phyloP scores from a whole-genome alignment of 148 eudicot genomes.

The Nepenthes gracilis region DNA sequence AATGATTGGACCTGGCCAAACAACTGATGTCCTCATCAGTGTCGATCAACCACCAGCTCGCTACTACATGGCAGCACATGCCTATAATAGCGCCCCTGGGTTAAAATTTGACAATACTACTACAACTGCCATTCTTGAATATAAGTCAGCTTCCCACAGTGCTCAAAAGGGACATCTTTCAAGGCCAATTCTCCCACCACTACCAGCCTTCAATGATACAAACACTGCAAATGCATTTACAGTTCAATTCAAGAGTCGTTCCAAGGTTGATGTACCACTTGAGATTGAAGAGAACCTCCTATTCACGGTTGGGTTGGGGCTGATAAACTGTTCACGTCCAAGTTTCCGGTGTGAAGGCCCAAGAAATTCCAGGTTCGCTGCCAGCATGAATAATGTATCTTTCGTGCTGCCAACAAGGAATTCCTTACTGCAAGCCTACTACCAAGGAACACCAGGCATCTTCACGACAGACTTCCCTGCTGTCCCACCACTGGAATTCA shows the following conservation, averaged over 20 bases:
- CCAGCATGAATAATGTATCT: conserved; percentile 76
- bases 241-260: conserved; percentile 39
- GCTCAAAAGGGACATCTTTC: conserved; percentile 13
- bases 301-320: conserved; percentile 69
- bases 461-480: conserved; percentile 80
- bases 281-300: conserved; percentile 51
- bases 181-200: conserved; percentile 38
- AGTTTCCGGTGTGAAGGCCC: conserved; percentile 73
- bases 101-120: conserved; percentile 78
- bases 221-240: conserved; percentile 53
- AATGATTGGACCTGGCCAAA: conserved; percentile 88
- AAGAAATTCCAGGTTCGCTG: conserved; percentile 68
- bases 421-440: conserved; percentile 67
- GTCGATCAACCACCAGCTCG: conserved; percentile 57
- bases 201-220: conserved; percentile 75
- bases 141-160: conserved; percentile 25
- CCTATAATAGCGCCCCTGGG: conserved; percentile 54
- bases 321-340: conserved; percentile 43
- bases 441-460: conserved; percentile 52
- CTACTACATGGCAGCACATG: conserved; percentile 78
- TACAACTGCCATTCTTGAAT: conserved; percentile 78
- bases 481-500: conserved; percentile 58
- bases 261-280: conserved; percentile 43
- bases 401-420: conserved; percentile 51
- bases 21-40: conserved; percentile 66